Percentiles rank a stretch among this genome's conserved stretches.
Evolutionary conservation across 345 rosid species (phyloP).

Genomic region (Gossypium herbaceum): DNA sequence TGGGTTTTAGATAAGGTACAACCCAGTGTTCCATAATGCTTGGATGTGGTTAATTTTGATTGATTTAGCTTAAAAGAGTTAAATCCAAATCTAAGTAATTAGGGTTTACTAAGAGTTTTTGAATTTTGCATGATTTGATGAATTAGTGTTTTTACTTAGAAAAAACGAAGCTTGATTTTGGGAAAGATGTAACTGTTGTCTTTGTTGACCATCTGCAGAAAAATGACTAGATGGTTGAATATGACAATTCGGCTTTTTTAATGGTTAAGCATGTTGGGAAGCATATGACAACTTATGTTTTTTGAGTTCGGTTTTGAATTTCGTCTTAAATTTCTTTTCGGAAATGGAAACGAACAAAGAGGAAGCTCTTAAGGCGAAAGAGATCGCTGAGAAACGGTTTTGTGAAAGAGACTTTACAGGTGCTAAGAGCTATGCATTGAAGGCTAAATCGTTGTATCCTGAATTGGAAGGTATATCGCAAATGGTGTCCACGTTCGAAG

Average conservation of each 20-base stretch:
- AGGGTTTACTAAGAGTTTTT: slow-evolving; percentile 11
- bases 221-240: slow-evolving; percentile 32
- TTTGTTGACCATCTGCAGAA: slow-evolving; percentile 41
- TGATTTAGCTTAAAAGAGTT: slow-evolving; percentile 3
- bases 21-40: slow-evolving; percentile 18
- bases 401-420: slow-evolving; percentile 68
- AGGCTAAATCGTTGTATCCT: slow-evolving; percentile 73
- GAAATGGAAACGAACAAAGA: slow-evolving; percentile 69
- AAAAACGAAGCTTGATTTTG: slow-evolving; percentile 5
- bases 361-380: slow-evolving; percentile 83
- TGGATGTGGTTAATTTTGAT: slow-evolving; percentile 11
- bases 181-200: slow-evolving; percentile 17
- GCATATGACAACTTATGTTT: slow-evolving; percentile 33
- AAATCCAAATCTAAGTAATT: not conserved
- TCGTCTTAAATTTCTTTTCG: slow-evolving; percentile 17
- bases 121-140: slow-evolving; percentile 23
- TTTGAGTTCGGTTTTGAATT: slow-evolving; percentile 22
- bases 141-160: slow-evolving; percentile 11
- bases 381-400: slow-evolving; percentile 82
- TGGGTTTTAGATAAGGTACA: slow-evolving; percentile 4
- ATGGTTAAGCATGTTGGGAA: slow-evolving; percentile 24
- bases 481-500: slow-evolving; percentile 94
- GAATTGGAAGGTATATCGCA: slow-evolving; percentile 85
- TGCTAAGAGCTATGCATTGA: slow-evolving; percentile 76
- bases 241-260: slow-evolving; percentile 24